These are phyloP conservation scores for Kodamaea plutei DNA, from an alignment of 1,139 yeast genomes.

Conservation along the genomic window DNA sequence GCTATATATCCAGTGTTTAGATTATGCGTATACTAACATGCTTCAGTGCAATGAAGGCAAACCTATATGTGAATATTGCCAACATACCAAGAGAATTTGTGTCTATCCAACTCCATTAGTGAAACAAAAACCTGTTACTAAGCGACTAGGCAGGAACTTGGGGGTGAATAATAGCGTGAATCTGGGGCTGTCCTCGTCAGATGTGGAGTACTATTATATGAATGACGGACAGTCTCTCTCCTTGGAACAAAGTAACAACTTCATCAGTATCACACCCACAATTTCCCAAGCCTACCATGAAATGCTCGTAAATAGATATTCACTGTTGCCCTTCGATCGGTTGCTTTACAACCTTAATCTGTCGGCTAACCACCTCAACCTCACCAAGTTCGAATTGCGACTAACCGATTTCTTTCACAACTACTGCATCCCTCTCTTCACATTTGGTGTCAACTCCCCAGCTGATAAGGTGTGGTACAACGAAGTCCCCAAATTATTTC, in stretches of 20 bases:
- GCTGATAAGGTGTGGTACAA: constrained; percentile 26
- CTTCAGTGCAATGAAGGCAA: constrained; percentile 31
- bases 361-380: constrained; percentile 17
- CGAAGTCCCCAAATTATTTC: constrained; percentile 24
- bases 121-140: background rate
- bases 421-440: constrained; percentile 24
- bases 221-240: too few species aligned
- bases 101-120: constrained; percentile 16
- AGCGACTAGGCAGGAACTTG: too few species aligned
- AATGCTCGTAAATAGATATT: too few species aligned
- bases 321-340: constrained; percentile 4
- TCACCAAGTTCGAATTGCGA: constrained; percentile 28
- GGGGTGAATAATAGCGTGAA: too few species aligned
- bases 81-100: constrained; percentile 28
- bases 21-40: constrained; percentile 10
- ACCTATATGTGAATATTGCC: constrained; percentile 38
- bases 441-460: constrained; percentile 19
- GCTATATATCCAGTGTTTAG: too few species aligned
- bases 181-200: too few species aligned
- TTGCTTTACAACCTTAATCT: constrained; percentile 6
- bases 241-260: background rate
- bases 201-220: too few species aligned
- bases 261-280: background rate
- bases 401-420: constrained; percentile 27
- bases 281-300: background rate